A percentile compares a stretch with the other conserved stretches of the same genome.
These are phyloP conservation scores for Claviceps sp. DNA, from an alignment of 2,329 filamentous ascomycete species.

Conservation along the genomic window DNA sequence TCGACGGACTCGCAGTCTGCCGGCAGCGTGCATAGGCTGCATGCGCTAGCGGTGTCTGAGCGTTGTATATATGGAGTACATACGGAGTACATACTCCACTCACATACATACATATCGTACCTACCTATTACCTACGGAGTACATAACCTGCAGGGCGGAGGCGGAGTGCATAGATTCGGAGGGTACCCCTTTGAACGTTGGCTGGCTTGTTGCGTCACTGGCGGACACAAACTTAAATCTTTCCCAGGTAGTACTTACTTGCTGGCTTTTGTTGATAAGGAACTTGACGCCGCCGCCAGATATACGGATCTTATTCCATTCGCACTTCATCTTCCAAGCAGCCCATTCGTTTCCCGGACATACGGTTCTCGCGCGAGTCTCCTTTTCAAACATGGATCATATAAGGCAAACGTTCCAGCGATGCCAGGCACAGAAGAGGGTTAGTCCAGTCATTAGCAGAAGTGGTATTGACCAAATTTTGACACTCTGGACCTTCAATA, in stretches of 20 bases:
- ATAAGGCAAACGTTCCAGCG: constrained; percentile 46
- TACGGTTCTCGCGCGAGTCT: background rate
- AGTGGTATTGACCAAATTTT: background rate
- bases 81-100: background rate
- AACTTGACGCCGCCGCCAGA: background rate
- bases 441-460: constrained; percentile 25
- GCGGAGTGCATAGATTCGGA: background rate
- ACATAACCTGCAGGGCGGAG: background rate
- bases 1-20: constrained; percentile 4
- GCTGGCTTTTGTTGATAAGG: background rate
- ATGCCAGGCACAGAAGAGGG: constrained; percentile 46
- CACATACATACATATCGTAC: no score
- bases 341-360: background rate
- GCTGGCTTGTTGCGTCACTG: background rate
- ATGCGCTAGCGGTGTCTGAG: background rate
- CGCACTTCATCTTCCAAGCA: background rate
- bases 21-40: constrained; percentile 7
- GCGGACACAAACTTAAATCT: background rate
- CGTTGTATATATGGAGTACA: no score
- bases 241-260: background rate
- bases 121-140: no score
- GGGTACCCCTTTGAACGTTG: no score
- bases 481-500: constrained; percentile 21
- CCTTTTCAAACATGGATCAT: constrained; percentile 31
- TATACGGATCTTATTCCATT: background rate